phyloP scores from a whole-genome alignment of 1,284 basidiomycete genomes.

The Ganoderma boninense region DNA sequence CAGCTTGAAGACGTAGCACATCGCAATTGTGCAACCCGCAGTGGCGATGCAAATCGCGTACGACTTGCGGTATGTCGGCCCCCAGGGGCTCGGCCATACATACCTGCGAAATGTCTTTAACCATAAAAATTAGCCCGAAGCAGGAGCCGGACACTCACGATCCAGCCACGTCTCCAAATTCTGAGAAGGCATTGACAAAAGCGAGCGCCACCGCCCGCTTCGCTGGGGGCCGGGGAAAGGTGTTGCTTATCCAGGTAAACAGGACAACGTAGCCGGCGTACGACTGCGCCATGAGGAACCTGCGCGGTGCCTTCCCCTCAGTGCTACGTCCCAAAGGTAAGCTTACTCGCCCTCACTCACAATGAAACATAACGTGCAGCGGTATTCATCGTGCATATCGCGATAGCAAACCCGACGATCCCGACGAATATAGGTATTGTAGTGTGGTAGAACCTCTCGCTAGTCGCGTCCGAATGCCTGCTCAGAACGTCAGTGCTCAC shows the following conservation, averaged over 20 bases:
- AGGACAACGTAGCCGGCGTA: conserved; percentile 76
- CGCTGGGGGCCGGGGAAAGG: conserved; percentile 70
- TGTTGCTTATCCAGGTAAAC: conserved; percentile 77
- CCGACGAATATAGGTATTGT: conserved; percentile 62
- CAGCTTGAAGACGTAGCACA: conserved; percentile 57
- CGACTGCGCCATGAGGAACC: conserved; percentile 80
- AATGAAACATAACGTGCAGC: conserved; percentile 76
- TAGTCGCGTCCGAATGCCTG: conserved; percentile 76
- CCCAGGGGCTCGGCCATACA: conserved; percentile 51
- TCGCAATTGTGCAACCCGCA: conserved; percentile 49
- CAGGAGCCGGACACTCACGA: conserved; percentile 47
- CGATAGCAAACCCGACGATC: conserved; percentile 78
- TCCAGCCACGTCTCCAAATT: conserved; percentile 77
- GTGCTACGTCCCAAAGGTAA: neutral
- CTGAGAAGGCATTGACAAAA: conserved; percentile 76
- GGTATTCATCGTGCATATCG: conserved; percentile 74
- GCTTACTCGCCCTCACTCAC: conserved; percentile 48
- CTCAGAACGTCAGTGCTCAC: neutral
- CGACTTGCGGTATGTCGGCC: conserved; percentile 52
- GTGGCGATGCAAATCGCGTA: conserved; percentile 59
- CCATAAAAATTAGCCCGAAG: neutral
- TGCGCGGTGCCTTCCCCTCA: conserved; percentile 34
- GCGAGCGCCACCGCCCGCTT: conserved; percentile 82
- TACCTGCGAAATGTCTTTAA: conserved; percentile 34
- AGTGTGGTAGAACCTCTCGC: conserved; percentile 75